Conservation (phyloP, 352 stramenopile genomes). For the Globisporangium spinosum region DNA sequence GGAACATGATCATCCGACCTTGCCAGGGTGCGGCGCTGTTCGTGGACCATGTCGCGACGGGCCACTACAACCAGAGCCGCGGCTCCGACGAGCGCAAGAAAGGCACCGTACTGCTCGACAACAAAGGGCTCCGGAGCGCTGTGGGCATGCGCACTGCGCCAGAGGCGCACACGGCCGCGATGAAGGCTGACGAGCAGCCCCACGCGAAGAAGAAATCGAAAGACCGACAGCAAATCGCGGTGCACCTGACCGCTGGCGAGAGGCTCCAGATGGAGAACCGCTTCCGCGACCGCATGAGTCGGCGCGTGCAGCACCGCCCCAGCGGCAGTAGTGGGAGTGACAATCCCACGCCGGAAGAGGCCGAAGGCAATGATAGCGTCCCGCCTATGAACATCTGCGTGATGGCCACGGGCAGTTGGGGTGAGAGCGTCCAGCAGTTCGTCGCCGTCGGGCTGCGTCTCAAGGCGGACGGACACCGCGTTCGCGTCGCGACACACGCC, state of each 20-base stretch:
- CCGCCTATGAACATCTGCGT: conserved; percentile 72
- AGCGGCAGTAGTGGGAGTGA: too few species aligned
- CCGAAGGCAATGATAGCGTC: conserved; percentile 23
- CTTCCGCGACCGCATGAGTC: conserved; percentile 24
- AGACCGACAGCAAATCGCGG: conserved; percentile 37
- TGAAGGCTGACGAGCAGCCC: conserved; percentile 44
- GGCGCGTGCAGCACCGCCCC: too few species aligned
- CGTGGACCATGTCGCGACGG: conserved; percentile 59
- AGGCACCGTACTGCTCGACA: conserved; percentile 42
- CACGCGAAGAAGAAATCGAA: conserved; percentile 24
- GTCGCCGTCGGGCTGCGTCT: conserved; percentile 74
- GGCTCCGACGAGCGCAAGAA: conserved; percentile 41
- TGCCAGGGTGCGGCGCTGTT: conserved; percentile 57
- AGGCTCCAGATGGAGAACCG: conserved; percentile 31
- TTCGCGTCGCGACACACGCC: conserved; percentile 86
- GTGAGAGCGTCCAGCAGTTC: conserved; percentile 68
- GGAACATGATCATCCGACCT: conserved; percentile 46
- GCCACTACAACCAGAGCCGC: conserved; percentile 55
- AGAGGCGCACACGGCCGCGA: conserved; percentile 42
- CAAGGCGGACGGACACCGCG: conserved; percentile 78
- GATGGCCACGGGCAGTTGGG: conserved; percentile 59
- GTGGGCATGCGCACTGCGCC: conserved; percentile 37
- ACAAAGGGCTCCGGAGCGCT: conserved; percentile 35
- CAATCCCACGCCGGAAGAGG: too few species aligned
- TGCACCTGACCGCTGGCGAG: conserved; percentile 38